Evolutionary conservation across 495 filamentous ascomycete genomes (phyloP).

Genomic region (Staphylotrichum longicolle): DNA sequence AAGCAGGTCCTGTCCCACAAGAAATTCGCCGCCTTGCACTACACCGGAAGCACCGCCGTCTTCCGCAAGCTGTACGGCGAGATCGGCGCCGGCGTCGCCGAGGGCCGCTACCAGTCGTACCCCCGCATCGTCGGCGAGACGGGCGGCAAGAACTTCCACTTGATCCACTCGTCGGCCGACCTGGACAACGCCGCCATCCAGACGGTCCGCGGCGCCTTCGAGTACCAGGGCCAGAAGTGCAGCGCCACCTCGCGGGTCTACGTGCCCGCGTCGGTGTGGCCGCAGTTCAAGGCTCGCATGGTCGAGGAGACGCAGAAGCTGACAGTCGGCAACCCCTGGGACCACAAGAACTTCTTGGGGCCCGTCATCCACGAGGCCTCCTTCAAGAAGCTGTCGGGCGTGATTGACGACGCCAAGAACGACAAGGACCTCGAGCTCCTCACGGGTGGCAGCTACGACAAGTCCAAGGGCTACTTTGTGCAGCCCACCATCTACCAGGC

Average conservation of each 20-base stretch:
- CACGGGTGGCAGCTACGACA: conserved; percentile 67
- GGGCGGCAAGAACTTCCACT: conserved; percentile 89
- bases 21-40: conserved; percentile 75
- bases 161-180: conserved; percentile 73
- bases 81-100: conserved; percentile 66
- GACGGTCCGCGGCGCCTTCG: conserved; percentile 82
- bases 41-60: conserved; percentile 76
- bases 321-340: conserved; percentile 64
- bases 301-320: conserved; percentile 64
- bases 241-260: conserved; percentile 77
- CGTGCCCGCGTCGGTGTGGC: conserved; percentile 67
- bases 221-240: conserved; percentile 91
- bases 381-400: conserved; percentile 66
- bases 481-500: conserved; percentile 70
- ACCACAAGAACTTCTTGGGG: conserved; percentile 69
- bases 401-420: conserved; percentile 65
- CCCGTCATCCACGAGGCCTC: conserved; percentile 72
- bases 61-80: conserved; percentile 72
- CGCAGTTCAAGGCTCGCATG: conserved; percentile 60
- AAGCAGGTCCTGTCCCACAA: conserved; percentile 63
- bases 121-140: conserved; percentile 84
- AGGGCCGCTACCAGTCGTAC: conserved; percentile 68
- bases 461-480: conserved; percentile 66
- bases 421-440: conserved; percentile 63
- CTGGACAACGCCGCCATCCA: conserved; percentile 72